Conservation (phyloP, 176 grass and related monocot species). For the Oropetium thomaeum region DNA sequence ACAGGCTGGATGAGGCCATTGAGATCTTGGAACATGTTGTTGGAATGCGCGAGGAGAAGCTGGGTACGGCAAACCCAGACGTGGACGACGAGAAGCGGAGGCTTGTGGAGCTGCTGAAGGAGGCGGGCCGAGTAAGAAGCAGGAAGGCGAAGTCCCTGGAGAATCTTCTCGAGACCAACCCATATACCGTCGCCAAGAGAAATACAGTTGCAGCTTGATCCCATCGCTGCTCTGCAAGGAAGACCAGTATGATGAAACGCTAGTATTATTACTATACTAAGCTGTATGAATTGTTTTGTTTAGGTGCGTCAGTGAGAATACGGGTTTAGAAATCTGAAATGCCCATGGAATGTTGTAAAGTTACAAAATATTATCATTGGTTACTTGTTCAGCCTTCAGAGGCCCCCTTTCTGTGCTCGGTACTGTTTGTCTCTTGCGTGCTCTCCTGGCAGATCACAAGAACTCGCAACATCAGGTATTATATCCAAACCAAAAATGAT, state of each 20-base stretch:
- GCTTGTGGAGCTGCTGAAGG: conserved; percentile 77
- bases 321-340: conserved; percentile 32
- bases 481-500: neutral
- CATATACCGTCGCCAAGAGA: conserved; percentile 45
- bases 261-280: neutral
- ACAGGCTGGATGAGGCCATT: conserved; percentile 83
- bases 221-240: neutral
- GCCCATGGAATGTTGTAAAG: conserved; percentile 51
- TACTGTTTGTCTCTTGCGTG: neutral
- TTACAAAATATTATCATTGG: conserved; percentile 28
- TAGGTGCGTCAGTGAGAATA: conserved; percentile 23
- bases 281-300: conserved; percentile 42
- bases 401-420: neutral
- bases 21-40: conserved; percentile 93
- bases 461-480: neutral
- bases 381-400: conserved; percentile 27
- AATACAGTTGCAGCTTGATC: conserved; percentile 42
- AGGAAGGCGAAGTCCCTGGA: conserved; percentile 76
- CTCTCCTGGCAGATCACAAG: neutral
- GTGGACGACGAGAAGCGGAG: conserved; percentile 90
- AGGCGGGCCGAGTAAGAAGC: conserved; percentile 85
- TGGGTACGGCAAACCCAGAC: conserved; percentile 93
- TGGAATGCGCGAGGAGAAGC: conserved; percentile 86
- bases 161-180: conserved; percentile 76
- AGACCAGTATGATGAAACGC: neutral